Evolutionary conservation across 768 basidiomycete species (phyloP), one percentile per base, ranked within the genome.

Genomic region (Cyclocybe cylindracea): DNA sequence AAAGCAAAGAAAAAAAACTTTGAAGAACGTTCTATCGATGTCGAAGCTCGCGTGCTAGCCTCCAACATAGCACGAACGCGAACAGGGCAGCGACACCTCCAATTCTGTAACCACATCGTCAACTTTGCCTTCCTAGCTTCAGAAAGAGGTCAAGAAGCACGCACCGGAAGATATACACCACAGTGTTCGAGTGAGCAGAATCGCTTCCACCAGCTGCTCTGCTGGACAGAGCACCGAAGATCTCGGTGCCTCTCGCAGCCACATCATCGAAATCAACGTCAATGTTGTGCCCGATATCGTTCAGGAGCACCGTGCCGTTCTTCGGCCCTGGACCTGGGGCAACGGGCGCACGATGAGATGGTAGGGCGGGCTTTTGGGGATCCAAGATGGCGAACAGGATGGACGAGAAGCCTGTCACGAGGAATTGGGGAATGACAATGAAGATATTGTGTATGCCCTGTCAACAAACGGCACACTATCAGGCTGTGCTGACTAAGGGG

Each of bases 401-500:
- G 8, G 94, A 84, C 0, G 93, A 85, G 4, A 98, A 67, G 18
- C 86, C 93, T 0, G 91, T 95, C 32, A 95, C 88, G 37, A 98
- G 77, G 70, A 98, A 95, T 63, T 98, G 96, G 0, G 96, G 96
- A 6, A 97, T 72, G 52, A 98, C 96, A 55, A 98, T 76, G 68
- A 90, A 96, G 52, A 97, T 82, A 62, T 97, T 98, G 69, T 98
- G 94, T 46, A 98, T 96, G 37, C 96, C 94, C 91, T 94, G 54
- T 35, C 5, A 38, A 18, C 19, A 33, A 40, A 34, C 29, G n/a
- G 2, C 1, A 16, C 9, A 10, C 24, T 8, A 19, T 29, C 33
- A 43, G 18, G 13, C 11, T 43, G 39, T 49, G 8, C 46, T 48
- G 36, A 42, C 33, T n/a, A 37, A 36, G 2, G 18, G 33, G 33